These are phyloP conservation scores for Asparagopsis taxiformis DNA, from an alignment of 31 red algal species.

Conservation along the genomic window DNA sequence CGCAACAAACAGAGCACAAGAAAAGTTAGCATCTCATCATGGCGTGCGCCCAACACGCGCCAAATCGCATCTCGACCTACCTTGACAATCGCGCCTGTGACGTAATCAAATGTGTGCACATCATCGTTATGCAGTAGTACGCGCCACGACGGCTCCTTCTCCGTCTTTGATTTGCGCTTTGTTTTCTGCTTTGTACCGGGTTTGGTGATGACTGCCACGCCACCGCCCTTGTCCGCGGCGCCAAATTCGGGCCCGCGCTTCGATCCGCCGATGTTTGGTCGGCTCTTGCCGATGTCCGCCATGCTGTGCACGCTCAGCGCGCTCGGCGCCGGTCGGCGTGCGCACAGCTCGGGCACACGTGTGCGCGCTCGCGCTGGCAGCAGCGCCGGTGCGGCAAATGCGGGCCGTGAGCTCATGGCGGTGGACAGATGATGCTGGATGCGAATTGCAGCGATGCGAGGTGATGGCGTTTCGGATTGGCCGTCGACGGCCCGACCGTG, in stretches of 20 bases:
- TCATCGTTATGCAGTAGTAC: slow-evolving; percentile 98
- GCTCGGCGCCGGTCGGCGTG: too few species aligned
- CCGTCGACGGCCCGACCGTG: too few species aligned
- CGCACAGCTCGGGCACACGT: too few species aligned
- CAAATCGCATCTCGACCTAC: too few species aligned
- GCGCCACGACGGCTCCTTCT: slow-evolving; percentile 92
- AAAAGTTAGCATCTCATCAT: too few species aligned
- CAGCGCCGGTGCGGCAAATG: slow-evolving; percentile 1
- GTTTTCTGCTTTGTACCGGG: slow-evolving; percentile 76
- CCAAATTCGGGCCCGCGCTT: slow-evolving; percentile 50
- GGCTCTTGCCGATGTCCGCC: slow-evolving; percentile 67
- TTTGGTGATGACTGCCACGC: slow-evolving; percentile 87
- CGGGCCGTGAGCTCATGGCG: background rate
- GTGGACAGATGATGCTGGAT: background rate
- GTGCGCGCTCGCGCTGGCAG: background rate
- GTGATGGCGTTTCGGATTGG: background rate
- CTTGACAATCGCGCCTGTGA: slow-evolving; percentile 89
- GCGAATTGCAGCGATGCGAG: background rate
- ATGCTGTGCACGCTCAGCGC: too few species aligned
- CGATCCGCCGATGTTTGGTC: slow-evolving; percentile 38
- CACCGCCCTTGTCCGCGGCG: slow-evolving; percentile 72
- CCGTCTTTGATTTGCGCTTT: slow-evolving; percentile 84
- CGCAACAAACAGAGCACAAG: background rate
- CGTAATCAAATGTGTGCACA: slow-evolving; percentile 98
- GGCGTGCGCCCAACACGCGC: too few species aligned